These are phyloP conservation scores for Podospora bellae-mahoneyi DNA, from an alignment of 495 filamentous ascomycete genomes.

Conservation along the genomic window DNA sequence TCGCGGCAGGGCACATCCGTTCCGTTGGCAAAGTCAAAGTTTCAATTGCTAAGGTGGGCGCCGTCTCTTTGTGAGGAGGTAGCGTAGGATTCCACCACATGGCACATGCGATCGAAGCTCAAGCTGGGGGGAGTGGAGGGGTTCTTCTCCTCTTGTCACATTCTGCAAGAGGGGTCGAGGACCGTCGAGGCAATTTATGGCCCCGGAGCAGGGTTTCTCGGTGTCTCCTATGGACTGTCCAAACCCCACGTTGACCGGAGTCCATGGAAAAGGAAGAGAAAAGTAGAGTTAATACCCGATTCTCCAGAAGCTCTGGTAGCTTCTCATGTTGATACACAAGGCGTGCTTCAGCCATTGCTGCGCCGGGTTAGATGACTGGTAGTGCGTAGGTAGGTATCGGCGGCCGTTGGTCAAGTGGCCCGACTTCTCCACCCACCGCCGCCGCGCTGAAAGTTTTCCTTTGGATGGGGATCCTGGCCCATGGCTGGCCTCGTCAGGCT, in stretches of 20 bases:
- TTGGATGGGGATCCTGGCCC: not conserved
- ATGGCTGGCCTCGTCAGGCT: not conserved
- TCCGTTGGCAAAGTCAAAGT: no score
- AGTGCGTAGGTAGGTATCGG: not conserved
- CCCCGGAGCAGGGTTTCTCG: not conserved
- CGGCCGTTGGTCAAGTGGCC: not conserved
- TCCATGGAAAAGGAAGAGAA: not conserved
- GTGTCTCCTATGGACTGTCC: not conserved
- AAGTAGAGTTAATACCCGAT: not conserved
- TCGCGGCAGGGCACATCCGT: no score
- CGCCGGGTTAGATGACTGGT: not conserved
- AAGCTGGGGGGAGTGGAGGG: not conserved
- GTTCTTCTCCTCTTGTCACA: not conserved
- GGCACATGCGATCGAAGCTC: not conserved
- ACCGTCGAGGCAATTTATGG: not conserved
- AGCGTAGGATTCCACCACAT: not conserved
- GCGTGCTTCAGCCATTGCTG: not conserved
- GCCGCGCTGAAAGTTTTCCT: not conserved
- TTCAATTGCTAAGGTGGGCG: no score
- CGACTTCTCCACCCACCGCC: not conserved
- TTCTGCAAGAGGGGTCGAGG: conserved; percentile 1
- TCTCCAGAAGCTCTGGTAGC: not conserved
- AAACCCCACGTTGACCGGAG: not conserved
- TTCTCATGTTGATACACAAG: not conserved
- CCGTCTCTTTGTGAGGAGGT: not conserved